A percentile compares a stretch with the other conserved stretches of the same genome.
Conservation (phyloP, 345 rosid genomes). For the Salix koriyanagi region DNA sequence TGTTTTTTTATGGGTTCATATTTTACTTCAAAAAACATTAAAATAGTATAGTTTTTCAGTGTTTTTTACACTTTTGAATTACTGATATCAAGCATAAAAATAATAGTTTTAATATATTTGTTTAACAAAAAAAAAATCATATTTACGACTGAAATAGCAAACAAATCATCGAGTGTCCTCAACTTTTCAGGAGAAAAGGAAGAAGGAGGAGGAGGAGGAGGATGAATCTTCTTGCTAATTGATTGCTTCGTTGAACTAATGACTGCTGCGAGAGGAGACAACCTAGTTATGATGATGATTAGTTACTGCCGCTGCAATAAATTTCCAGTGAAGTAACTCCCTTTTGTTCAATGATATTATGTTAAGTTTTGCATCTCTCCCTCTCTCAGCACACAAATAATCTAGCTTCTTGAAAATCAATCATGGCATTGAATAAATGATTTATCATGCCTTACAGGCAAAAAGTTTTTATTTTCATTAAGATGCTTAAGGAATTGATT, state of each 20-base stretch:
- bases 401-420: constrained; percentile 3
- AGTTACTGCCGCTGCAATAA: background rate
- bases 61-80: too few species aligned
- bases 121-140: too few species aligned
- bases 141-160: too few species aligned
- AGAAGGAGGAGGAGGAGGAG: background rate
- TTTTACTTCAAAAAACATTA: too few species aligned
- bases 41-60: too few species aligned
- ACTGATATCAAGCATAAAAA: too few species aligned
- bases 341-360: background rate
- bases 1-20: too few species aligned
- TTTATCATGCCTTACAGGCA: background rate
- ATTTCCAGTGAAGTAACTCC: constrained; percentile 16
- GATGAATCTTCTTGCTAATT: constrained; percentile 18
- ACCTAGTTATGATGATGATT: constrained; percentile 19
- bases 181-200: background rate
- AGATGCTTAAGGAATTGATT: background rate
- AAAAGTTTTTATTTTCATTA: background rate
- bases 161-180: background rate
- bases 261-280: constrained; percentile 21
- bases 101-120: too few species aligned
- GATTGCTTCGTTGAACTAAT: constrained; percentile 28
- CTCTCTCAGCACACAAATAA: background rate
- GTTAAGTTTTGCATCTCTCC: constrained; percentile 8
- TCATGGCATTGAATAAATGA: background rate